Evolutionary conservation across 75 land plant species (phyloP).

Genomic region (Cupressus sempervirens): DNA sequence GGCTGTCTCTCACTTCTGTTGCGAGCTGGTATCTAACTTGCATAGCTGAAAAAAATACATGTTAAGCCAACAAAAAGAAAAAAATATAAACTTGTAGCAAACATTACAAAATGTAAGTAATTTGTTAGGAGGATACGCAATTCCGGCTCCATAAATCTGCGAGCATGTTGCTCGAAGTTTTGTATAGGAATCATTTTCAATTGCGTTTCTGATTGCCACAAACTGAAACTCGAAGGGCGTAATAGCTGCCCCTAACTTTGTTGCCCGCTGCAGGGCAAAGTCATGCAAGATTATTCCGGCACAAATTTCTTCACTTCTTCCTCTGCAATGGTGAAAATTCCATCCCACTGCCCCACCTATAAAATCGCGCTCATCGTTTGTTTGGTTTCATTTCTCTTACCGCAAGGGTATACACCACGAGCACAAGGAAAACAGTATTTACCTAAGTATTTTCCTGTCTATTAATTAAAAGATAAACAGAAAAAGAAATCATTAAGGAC

Average conservation of each 20-base stretch:
- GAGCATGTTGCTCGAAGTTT: slow-evolving; percentile 97
- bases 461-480: too few relatives aligned
- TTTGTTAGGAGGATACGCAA: slow-evolving; percentile 33
- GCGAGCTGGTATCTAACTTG: slow-evolving; percentile 77
- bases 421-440: too few relatives aligned
- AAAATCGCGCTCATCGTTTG: too few relatives aligned
- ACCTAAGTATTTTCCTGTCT: too few relatives aligned
- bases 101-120: not conserved
- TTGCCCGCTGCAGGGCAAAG: not conserved
- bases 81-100: not conserved
- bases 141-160: slow-evolving; percentile 77
- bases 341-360: too few relatives aligned
- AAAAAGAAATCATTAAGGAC: too few relatives aligned
- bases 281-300: too few relatives aligned
- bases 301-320: too few relatives aligned
- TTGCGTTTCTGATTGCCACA: not conserved
- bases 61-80: not conserved
- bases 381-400: too few relatives aligned
- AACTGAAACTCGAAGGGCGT: not conserved
- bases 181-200: slow-evolving; percentile 69
- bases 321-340: too few relatives aligned
- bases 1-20: slow-evolving; percentile 89
- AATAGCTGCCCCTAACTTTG: not conserved
- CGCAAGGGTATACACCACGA: too few relatives aligned
- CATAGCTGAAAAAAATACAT: slow-evolving; percentile 51